Evolutionary conservation across 495 filamentous ascomycete genomes (phyloP).

Genomic region (Aspergillus sclerotioniger): DNA sequence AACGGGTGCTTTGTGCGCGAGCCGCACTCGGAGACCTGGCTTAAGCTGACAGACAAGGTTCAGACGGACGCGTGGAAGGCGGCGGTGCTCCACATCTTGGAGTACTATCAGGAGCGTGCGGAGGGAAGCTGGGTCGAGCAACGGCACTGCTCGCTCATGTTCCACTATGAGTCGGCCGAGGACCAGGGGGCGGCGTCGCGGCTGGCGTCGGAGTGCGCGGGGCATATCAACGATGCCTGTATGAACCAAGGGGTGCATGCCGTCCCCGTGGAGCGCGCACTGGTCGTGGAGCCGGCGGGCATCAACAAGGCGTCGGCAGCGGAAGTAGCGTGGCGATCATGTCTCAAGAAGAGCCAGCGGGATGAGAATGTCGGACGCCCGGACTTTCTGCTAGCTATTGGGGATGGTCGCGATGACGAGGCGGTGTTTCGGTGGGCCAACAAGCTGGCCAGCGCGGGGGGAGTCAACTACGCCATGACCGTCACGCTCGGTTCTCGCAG

Average conservation of each 20-base stretch:
- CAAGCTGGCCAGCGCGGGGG: constrained; percentile 52
- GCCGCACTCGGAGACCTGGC: constrained; percentile 65
- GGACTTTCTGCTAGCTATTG: constrained; percentile 82
- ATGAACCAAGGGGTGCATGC: constrained; percentile 79
- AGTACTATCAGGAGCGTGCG: constrained; percentile 84
- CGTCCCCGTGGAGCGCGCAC: constrained; percentile 70
- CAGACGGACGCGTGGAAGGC: constrained; percentile 73
- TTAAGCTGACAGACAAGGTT: constrained; percentile 64
- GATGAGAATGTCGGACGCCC: constrained; percentile 41
- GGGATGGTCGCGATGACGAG: constrained; percentile 89
- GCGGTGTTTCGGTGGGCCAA: constrained; percentile 93
- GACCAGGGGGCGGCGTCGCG: constrained; percentile 68
- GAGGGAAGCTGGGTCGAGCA: constrained; percentile 85
- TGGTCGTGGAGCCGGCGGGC: constrained; percentile 75
- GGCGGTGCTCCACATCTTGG: constrained; percentile 69
- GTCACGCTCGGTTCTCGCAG: constrained; percentile 81
- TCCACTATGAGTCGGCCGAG: constrained; percentile 81
- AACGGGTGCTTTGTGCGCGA: constrained; percentile 86
- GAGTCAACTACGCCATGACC: constrained; percentile 68
- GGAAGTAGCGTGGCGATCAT: constrained; percentile 59
- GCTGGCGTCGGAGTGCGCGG: constrained; percentile 81
- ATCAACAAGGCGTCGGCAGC: constrained; percentile 85
- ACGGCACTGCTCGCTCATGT: constrained; percentile 79
- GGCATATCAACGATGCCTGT: constrained; percentile 90
- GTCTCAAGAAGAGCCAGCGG: constrained; percentile 38